A percentile compares a stretch with the other conserved stretches of the same genome.
These are phyloP conservation scores for Zizania palustris DNA, from an alignment of 202 grass and related monocot genomes.

Conservation along the genomic window DNA sequence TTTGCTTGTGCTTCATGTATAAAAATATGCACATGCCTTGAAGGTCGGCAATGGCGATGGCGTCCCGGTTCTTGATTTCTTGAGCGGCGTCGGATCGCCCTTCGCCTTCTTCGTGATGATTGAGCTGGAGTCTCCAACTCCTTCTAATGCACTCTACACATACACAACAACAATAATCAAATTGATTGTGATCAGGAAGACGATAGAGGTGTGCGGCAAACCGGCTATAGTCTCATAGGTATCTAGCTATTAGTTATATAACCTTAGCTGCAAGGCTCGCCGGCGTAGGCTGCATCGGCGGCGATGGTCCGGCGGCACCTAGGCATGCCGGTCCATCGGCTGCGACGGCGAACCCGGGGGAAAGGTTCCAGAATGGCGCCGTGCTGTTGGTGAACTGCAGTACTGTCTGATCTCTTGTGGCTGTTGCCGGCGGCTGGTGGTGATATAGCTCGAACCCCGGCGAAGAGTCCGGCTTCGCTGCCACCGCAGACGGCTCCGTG, in stretches of 20 bases:
- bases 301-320: background rate
- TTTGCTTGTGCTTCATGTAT: background rate
- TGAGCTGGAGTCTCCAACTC: constrained; percentile 51
- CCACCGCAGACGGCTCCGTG: constrained; percentile 43
- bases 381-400: constrained; percentile 58
- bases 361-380: constrained; percentile 69
- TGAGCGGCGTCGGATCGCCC: constrained; percentile 34
- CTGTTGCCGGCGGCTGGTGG: constrained; percentile 21
- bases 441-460: constrained; percentile 35
- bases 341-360: constrained; percentile 18
- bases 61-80: constrained; percentile 74
- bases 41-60: constrained; percentile 71
- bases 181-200: background rate
- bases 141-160: constrained; percentile 60
- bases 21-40: constrained; percentile 52
- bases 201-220: too few species aligned
- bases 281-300: constrained; percentile 21
- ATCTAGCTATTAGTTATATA: background rate
- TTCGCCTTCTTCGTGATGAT: constrained; percentile 54
- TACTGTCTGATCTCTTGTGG: constrained; percentile 29
- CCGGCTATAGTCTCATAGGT: too few species aligned
- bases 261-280: constrained; percentile 36
- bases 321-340: constrained; percentile 11
- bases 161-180: constrained; percentile 18
- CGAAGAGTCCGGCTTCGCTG: constrained; percentile 10